Conservation (phyloP, 192 early-diverging fungal species). For the Obelidium mucronatum region DNA sequence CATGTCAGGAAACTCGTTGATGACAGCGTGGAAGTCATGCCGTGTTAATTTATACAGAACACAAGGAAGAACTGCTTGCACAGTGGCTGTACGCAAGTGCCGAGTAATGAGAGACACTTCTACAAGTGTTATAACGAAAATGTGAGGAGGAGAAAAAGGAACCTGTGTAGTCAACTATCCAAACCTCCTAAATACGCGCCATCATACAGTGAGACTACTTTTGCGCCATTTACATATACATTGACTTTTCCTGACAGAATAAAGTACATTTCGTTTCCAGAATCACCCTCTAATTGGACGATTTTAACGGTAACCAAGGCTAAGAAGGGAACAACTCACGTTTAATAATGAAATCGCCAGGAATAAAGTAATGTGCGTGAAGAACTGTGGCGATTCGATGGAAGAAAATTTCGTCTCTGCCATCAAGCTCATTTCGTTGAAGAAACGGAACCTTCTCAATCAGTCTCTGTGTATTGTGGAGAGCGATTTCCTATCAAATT, state of each 20-base stretch:
- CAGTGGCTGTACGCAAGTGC: conserved; percentile 32
- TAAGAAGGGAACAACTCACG: conserved; percentile 15
- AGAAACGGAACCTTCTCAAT: conserved; percentile 54
- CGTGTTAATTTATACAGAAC: conserved; percentile 37
- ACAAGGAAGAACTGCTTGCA: conserved; percentile 21
- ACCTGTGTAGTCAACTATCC: background rate
- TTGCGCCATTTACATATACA: conserved; percentile 32
- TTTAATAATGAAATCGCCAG: conserved; percentile 23
- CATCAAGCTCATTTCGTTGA: conserved; percentile 42
- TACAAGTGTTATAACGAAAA: too few relatives aligned
- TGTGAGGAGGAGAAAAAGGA: background rate
- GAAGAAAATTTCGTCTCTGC: conserved; percentile 51
- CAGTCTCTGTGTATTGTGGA: conserved; percentile 48
- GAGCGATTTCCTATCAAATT: conserved; percentile 48
- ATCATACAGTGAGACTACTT: conserved; percentile 15
- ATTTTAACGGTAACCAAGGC: background rate
- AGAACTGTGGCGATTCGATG: conserved; percentile 44
- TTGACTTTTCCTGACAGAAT: conserved; percentile 34
- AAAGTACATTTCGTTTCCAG: conserved; percentile 55
- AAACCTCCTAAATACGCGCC: conserved; percentile 13
- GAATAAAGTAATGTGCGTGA: conserved; percentile 28
- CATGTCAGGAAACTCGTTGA: conserved; percentile 49
- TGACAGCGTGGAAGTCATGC: conserved; percentile 38
- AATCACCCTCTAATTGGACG: conserved; percentile 36
- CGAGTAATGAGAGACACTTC: conserved; percentile 16